Percentiles rank a stretch among this genome's conserved stretches.
These are phyloP conservation scores for Cladosporium austrohemisphaericum DNA, from an alignment of 2,329 filamentous ascomycete genomes.

Conservation along the genomic window DNA sequence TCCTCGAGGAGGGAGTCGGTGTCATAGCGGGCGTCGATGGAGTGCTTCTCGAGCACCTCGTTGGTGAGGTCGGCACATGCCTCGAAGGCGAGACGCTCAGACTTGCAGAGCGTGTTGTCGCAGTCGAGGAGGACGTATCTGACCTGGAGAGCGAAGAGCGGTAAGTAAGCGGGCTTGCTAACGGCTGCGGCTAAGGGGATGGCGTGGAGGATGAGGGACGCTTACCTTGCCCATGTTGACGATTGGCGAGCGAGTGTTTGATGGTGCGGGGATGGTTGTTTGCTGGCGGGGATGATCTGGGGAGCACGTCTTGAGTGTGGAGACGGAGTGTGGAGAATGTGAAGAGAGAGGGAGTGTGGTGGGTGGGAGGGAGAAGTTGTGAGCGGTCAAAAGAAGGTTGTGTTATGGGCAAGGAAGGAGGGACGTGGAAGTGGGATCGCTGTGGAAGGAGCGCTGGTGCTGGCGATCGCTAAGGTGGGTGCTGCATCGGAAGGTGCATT, in stretches of 20 bases:
- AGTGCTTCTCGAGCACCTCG: conserved; percentile 68
- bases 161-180: conserved; percentile 1
- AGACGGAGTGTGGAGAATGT: neutral
- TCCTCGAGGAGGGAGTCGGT: conserved; percentile 74
- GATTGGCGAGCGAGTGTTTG: conserved; percentile 16
- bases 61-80: conserved; percentile 88
- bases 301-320: neutral
- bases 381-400: neutral
- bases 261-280: conserved; percentile 6
- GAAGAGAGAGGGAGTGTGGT: neutral
- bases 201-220: conserved; percentile 11
- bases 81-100: conserved; percentile 86
- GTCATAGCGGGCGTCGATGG: conserved; percentile 67
- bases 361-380: neutral
- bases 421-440: neutral
- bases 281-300: neutral
- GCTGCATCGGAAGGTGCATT: neutral
- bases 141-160: conserved; percentile 28
- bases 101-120: conserved; percentile 90
- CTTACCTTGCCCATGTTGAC: conserved; percentile 28
- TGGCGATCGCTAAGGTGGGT: conserved; percentile 5
- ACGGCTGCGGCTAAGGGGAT: conserved; percentile 12
- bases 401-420: neutral
- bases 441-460: neutral
- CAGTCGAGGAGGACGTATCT: conserved; percentile 54